Evolutionary conservation across 371 early-diverging fungal genomes (phyloP), one percentile per base, ranked within the genome.

Genomic region (Syncephalastrum racemosum): DNA sequence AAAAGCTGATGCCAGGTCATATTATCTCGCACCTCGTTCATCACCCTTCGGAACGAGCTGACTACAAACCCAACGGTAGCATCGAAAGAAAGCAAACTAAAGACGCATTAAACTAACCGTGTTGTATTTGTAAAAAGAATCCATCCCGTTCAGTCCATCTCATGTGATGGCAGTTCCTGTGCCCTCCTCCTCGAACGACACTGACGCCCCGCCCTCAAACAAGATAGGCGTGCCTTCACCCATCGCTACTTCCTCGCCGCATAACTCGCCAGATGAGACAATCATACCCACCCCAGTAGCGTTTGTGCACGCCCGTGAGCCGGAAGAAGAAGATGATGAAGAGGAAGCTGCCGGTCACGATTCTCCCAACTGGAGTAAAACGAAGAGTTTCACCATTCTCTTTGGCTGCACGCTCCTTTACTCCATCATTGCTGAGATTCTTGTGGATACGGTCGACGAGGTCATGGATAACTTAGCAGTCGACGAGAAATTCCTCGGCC

Each of bases 341-440:
- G 83, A 84, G 31, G 84, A 78, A 14, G 83, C 77, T 36, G 85
- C 78, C 16, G 96, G 96, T n/a, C 98, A 97, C 64, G 96, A 95
- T 62, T 84, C 91, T 25, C 97, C 98, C 36, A 90, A 94, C 63
- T 97, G 98, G 98, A 75, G 86, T 58, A 88, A 88, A 49, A 41
- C 72, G 20, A 94, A 92, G 76, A 86, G 88, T 64, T 84, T 87
- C 19, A 70, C 92, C 12, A 88, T 97, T 12, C 68, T 96, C 27
- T 76, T 95, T 48, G 71, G 71, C 1, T 93, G 93, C 60, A 98
- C 98, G 0, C 69, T 95, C 14, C 63, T 91, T 27, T 98, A 92
- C 62, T 81, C 93, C 3, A 71, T 94, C 60, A 88, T 98, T 63
- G 97, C 97, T 25, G 92, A 93, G 56, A 84, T 91, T 36, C 67